Conservation (phyloP, 2,329 filamentous ascomycete genomes). For the Monosporascus sp. region DNA sequence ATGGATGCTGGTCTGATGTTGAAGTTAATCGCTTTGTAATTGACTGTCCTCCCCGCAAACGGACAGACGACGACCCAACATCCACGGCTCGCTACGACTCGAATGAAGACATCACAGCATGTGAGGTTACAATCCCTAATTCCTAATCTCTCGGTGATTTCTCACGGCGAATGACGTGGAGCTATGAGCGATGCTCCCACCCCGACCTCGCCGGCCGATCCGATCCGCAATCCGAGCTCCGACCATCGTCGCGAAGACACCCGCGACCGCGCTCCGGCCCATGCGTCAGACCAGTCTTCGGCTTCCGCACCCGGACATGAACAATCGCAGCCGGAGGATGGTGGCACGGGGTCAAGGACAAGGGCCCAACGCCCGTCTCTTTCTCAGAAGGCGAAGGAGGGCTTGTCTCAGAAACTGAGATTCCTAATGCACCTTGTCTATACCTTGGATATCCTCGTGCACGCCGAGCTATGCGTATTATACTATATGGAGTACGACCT, state of each 20-base stretch:
- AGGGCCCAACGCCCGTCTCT: slow-evolving; percentile 19
- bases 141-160: slow-evolving; percentile 14
- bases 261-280: slow-evolving; percentile 7
- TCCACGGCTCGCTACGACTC: not conserved
- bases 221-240: slow-evolving; percentile 19
- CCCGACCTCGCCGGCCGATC: slow-evolving; percentile 34
- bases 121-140: slow-evolving; percentile 21
- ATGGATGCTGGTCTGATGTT: too few relatives aligned
- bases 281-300: too few relatives aligned
- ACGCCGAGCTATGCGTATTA: slow-evolving; percentile 57
- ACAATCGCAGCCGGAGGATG: slow-evolving; percentile 9
- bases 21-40: too few relatives aligned
- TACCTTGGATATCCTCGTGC: slow-evolving; percentile 57
- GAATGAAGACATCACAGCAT: slow-evolving; percentile 25
- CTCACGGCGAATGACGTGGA: slow-evolving; percentile 33
- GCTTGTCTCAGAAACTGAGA: slow-evolving; percentile 50
- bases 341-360: not conserved
- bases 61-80: too few relatives aligned
- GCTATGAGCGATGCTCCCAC: slow-evolving; percentile 42
- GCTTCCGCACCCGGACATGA: not conserved
- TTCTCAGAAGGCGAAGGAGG: slow-evolving; percentile 26
- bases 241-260: slow-evolving; percentile 12
- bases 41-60: too few relatives aligned
- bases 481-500: slow-evolving; percentile 64
- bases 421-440: slow-evolving; percentile 56